These are phyloP conservation scores for Fusarium liriodendri DNA, from an alignment of 2,329 filamentous ascomycete genomes.

Conservation along the genomic window DNA sequence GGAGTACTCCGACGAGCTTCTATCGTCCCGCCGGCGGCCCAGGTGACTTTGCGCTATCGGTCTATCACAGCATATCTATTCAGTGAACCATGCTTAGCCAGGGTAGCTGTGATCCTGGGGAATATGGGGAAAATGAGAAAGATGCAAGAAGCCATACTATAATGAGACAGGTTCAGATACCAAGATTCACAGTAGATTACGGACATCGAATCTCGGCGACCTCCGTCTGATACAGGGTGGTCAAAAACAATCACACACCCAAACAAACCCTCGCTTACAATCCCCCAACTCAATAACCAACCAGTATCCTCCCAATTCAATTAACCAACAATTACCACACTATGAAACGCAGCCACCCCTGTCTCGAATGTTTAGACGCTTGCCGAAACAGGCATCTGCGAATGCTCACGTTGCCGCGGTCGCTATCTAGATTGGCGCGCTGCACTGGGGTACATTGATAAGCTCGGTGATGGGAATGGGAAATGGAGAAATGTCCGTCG, in stretches of 20 bases:
- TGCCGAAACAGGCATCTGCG: slow-evolving; percentile 37
- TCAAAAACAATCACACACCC: neutral
- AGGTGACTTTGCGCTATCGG: too few species aligned
- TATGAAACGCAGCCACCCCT: slow-evolving; percentile 11
- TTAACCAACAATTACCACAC: neutral
- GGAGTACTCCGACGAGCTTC: too few species aligned
- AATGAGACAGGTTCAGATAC: neutral
- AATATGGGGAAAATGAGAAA: neutral
- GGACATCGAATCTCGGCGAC: neutral
- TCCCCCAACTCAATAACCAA: neutral
- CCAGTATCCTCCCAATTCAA: neutral
- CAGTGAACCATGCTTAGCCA: neutral
- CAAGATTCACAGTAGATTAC: too few species aligned
- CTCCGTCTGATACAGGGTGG: neutral
- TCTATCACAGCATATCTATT: neutral
- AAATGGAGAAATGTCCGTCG: neutral
- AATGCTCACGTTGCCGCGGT: slow-evolving; percentile 18
- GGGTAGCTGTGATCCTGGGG: neutral
- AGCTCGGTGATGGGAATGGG: slow-evolving; percentile 3
- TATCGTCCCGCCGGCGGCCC: too few species aligned
- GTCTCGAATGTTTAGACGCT: slow-evolving; percentile 13
- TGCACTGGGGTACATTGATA: neutral
- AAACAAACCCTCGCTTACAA: neutral
- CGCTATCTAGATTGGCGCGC: slow-evolving; percentile 30
- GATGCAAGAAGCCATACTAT: neutral